Evolutionary conservation across 371 early-diverging fungal genomes (phyloP), one percentile per base, ranked within the genome.

Genomic region (Smittium culicis): DNA sequence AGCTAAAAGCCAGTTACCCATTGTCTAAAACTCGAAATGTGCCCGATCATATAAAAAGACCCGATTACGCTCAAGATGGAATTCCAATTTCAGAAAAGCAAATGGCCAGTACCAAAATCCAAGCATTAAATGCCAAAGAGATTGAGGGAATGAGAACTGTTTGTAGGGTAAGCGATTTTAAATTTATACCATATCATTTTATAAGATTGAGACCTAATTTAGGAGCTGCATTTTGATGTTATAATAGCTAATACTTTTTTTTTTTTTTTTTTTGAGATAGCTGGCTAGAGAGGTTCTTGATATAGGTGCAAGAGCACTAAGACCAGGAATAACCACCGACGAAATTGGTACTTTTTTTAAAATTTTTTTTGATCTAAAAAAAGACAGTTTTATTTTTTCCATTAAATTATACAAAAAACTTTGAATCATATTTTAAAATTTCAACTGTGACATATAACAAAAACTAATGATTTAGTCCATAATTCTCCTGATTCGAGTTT

Each of bases 1-100:
- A 81, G 24, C 70, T 94, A 56, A 81, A 92, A 57, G 88, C 97
- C 11, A 81, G 83, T 8, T 95, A 95, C 70, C 96, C 98, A 33
- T 80, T 94, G 31, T 84, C 90, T 11, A 83, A 88, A 45, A 82
- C 74, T 5, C 84, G 94, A 5, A 27, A 68, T 24, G 90, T 95
- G 8, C 93, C 92, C 29, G 81, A 75, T 0, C 71, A 82, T 65
- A 94, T 97, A 70, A 66, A 66, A 31, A 78, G 79, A 68, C 94
- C 95, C 0, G 96, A 97, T 72, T 93, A 94, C 77, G 86, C 90
- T 24, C 83, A 67, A 0, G 63, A 67, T 70, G 89, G 92, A 27
- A 76, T 83, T 54, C 87, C 94, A 0, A 71, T 74, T 24, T 83
- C 85, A 58, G 93, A 94, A 79, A 79, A 82, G 67, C 75, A 74